Conservation (phyloP, 202 grass and related monocot genomes). For the Panicum virgatum region DNA sequence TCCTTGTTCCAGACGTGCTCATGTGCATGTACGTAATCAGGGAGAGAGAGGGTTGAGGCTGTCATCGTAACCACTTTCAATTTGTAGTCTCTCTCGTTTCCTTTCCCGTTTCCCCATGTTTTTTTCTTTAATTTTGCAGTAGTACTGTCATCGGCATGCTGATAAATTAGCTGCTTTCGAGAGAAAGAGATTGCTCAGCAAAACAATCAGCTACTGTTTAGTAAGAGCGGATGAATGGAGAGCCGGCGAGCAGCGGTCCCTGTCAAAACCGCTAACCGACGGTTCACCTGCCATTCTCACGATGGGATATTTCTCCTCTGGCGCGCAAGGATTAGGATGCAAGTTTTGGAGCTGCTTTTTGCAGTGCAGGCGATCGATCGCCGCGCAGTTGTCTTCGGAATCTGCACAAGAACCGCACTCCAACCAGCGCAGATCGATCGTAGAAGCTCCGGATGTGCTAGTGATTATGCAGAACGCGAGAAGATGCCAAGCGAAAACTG, state of each 20-base stretch:
- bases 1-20: not conserved
- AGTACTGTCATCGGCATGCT: not conserved
- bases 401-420: too few relatives aligned
- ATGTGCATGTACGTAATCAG: not conserved
- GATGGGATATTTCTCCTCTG: not conserved
- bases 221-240: not conserved
- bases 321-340: not conserved
- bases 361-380: not conserved
- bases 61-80: not conserved
- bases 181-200: not conserved
- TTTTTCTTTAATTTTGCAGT: not conserved
- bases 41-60: not conserved
- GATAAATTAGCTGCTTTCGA: slow-evolving; percentile 10
- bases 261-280: not conserved
- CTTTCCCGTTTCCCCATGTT: not conserved
- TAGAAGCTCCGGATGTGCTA: too few relatives aligned
- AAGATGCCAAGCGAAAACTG: too few relatives aligned
- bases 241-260: not conserved
- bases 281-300: not conserved
- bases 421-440: too few relatives aligned
- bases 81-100: not conserved
- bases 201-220: not conserved
- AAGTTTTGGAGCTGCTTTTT: too few relatives aligned
- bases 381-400: too few relatives aligned
- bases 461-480: too few relatives aligned